These are phyloP conservation scores for Blastomyces parvus DNA, from an alignment of 2,329 filamentous ascomycete species.

Conservation along the genomic window DNA sequence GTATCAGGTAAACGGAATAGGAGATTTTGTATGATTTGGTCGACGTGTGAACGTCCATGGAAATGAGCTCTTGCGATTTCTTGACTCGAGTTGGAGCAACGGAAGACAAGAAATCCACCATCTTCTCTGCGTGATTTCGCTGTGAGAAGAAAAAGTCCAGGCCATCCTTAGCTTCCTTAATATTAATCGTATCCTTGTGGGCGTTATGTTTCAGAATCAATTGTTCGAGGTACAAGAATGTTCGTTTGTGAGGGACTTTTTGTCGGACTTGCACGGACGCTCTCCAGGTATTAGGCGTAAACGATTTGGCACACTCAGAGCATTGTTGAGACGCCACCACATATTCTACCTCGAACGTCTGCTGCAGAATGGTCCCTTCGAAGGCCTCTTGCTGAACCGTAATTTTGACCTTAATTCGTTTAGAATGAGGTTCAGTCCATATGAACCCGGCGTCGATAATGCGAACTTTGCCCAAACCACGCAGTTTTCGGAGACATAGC, in stretches of 20 bases:
- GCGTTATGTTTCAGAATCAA: conserved; percentile 90
- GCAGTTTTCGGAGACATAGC: conserved; percentile 77
- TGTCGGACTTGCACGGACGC: conserved; percentile 91
- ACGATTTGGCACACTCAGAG: conserved; percentile 88
- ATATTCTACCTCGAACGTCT: conserved; percentile 91
- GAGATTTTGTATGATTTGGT: conserved; percentile 92
- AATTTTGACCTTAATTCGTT: conserved; percentile 86
- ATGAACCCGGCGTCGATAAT: conserved; percentile 95
- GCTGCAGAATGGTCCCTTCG: conserved; percentile 66
- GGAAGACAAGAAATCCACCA: conserved; percentile 80
- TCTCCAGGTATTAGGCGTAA: conserved; percentile 91
- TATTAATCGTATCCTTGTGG: conserved; percentile 90
- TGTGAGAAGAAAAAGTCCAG: conserved; percentile 92
- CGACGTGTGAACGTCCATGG: conserved; percentile 81
- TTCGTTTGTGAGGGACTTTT: conserved; percentile 92
- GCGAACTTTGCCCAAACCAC: conserved; percentile 77
- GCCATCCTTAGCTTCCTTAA: conserved; percentile 92
- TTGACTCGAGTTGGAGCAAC: conserved; percentile 70
- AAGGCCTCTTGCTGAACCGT: conserved; percentile 71
- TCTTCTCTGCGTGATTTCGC: conserved; percentile 83
- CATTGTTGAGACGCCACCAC: conserved; percentile 88
- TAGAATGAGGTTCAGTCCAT: conserved; percentile 96
- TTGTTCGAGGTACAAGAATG: conserved; percentile 77
- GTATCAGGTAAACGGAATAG: conserved; percentile 79
- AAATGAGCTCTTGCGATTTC: conserved; percentile 88